Evolutionary conservation across 495 filamentous ascomycete genomes (phyloP).

Genomic region (Entonaema liquescens): DNA sequence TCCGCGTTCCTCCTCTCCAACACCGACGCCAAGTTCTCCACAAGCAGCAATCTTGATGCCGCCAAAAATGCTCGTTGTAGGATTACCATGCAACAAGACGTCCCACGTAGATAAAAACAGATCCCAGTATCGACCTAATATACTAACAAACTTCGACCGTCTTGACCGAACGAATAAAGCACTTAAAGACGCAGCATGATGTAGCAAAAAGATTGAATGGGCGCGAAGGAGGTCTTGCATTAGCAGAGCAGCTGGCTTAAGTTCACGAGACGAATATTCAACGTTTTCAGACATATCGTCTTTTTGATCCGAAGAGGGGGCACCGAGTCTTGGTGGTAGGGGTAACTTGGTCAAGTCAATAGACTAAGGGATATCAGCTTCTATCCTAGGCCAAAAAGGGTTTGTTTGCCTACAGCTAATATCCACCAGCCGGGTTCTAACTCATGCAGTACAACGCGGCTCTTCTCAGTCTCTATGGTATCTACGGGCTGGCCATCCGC

Average conservation of each 20-base stretch:
- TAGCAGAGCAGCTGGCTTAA: slow-evolving; percentile 81
- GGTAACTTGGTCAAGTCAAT: slow-evolving; percentile 76
- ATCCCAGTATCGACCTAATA: slow-evolving; percentile 87
- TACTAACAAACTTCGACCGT: slow-evolving; percentile 56
- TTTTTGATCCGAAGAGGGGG: slow-evolving; percentile 27
- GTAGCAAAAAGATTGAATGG: slow-evolving; percentile 84
- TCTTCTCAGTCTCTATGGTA: slow-evolving; percentile 89
- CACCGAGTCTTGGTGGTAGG: slow-evolving; percentile 46
- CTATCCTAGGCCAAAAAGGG: slow-evolving; percentile 5
- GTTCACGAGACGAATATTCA: slow-evolving; percentile 88
- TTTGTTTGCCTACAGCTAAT: slow-evolving; percentile 70
- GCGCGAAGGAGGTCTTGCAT: slow-evolving; percentile 83
- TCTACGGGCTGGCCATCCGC: slow-evolving; percentile 78
- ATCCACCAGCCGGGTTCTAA: slow-evolving; percentile 91
- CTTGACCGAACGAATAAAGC: slow-evolving; percentile 67
- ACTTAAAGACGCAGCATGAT: slow-evolving; percentile 76
- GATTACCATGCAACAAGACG: slow-evolving; percentile 87
- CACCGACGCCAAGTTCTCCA: slow-evolving; percentile 90
- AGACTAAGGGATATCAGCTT: slow-evolving; percentile 58
- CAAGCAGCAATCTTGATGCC: slow-evolving; percentile 90
- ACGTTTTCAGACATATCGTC: slow-evolving; percentile 48
- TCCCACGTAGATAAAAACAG: slow-evolving; percentile 85
- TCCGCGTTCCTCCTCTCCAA: slow-evolving; percentile 92
- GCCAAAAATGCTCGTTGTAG: slow-evolving; percentile 77
- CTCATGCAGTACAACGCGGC: slow-evolving; percentile 82